Conservation (phyloP, 1,139 yeast genomes). For the Pichia sp. region DNA sequence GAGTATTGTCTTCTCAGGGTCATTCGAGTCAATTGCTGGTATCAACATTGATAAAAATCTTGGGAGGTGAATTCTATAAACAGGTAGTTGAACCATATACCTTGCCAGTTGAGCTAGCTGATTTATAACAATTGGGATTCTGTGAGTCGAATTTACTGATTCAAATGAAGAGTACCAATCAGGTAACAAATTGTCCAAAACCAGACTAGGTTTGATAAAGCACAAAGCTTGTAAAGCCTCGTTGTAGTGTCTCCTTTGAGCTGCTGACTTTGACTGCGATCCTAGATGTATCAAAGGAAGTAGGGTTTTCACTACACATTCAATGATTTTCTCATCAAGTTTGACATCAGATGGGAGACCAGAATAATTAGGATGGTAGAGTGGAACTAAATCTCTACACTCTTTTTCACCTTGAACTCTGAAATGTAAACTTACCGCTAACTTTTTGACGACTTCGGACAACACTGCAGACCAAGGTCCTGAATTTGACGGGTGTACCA, state of each 20-base stretch:
- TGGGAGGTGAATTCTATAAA: slow-evolving; percentile 74
- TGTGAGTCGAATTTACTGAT: slow-evolving; percentile 75
- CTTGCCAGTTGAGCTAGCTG: slow-evolving; percentile 64
- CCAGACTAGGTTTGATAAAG: slow-evolving; percentile 54
- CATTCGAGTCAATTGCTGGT: slow-evolving; percentile 88
- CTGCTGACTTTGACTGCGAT: slow-evolving; percentile 67
- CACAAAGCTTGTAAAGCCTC: slow-evolving; percentile 61
- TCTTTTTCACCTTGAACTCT: slow-evolving; percentile 49
- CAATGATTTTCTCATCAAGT: slow-evolving; percentile 40
- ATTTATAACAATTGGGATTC: slow-evolving; percentile 70
- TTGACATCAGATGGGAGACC: slow-evolving; percentile 45
- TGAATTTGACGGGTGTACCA: slow-evolving; percentile 84
- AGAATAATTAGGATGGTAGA: slow-evolving; percentile 38
- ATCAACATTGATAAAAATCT: slow-evolving; percentile 65
- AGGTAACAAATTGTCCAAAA: slow-evolving; percentile 60
- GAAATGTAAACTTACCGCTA: slow-evolving; percentile 55
- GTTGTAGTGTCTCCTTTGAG: slow-evolving; percentile 57
- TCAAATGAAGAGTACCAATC: slow-evolving; percentile 81
- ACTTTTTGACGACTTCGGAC: slow-evolving; percentile 55
- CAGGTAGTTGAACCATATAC: slow-evolving; percentile 59
- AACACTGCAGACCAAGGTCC: slow-evolving; percentile 82
- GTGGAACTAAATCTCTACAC: slow-evolving; percentile 25
- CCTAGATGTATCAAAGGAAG: slow-evolving; percentile 64
- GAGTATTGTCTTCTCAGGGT: slow-evolving; percentile 65
- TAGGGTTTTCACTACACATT: slow-evolving; percentile 51